phyloP scores from a whole-genome alignment of 345 rosid genomes.

The Eucalyptus paniculata region DNA sequence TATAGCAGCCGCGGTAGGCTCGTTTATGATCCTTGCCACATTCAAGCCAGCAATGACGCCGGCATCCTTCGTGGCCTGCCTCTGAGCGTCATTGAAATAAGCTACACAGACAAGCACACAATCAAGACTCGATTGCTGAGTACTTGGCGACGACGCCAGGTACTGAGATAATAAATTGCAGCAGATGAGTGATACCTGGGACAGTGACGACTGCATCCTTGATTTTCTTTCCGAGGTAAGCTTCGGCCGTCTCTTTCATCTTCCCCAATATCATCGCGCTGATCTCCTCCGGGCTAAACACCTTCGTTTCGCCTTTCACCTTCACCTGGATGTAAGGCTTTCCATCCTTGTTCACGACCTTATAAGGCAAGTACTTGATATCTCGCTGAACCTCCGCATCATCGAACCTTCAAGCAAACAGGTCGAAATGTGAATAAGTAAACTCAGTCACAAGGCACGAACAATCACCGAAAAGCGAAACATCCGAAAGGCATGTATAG shows the following conservation, averaged over 20 bases:
- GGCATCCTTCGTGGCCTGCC: slow-evolving; percentile 98
- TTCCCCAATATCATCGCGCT: slow-evolving; percentile 44
- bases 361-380: slow-evolving; percentile 41
- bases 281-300: slow-evolving; percentile 58
- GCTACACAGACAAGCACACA: slow-evolving; percentile 43
- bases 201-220: slow-evolving; percentile 49
- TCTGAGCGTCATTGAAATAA: slow-evolving; percentile 96
- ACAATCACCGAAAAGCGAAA: background rate
- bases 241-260: slow-evolving; percentile 58
- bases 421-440: background rate
- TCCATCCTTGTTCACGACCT: slow-evolving; percentile 23
- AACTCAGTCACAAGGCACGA: background rate
- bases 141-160: background rate
- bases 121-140: background rate
- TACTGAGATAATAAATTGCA: background rate
- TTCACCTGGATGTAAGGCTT: slow-evolving; percentile 22
- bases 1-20: slow-evolving; percentile 98
- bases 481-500: background rate
- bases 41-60: slow-evolving; percentile 89
- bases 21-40: slow-evolving; percentile 94
- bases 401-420: slow-evolving; percentile 4
- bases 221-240: slow-evolving; percentile 35
- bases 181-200: slow-evolving; percentile 7
- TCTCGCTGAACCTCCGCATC: slow-evolving; percentile 46
- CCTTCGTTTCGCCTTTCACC: slow-evolving; percentile 34